A percentile compares a stretch with the other conserved stretches of the same genome.
phyloP scores from a whole-genome alignment of 2,329 filamentous ascomycete species.

The Aspergillus phoenicis region DNA sequence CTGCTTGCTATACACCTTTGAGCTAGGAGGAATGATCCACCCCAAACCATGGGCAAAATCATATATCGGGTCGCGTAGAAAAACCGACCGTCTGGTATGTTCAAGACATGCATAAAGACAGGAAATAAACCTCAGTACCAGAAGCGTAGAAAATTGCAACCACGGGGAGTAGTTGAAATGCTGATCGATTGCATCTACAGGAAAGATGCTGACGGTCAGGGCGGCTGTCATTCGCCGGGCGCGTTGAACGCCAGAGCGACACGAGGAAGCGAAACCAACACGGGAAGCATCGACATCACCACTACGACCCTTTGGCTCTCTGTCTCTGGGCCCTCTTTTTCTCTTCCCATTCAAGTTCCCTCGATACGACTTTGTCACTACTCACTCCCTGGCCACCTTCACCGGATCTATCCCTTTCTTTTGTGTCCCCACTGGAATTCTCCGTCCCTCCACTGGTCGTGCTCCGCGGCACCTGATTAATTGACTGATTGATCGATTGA shows the following conservation, averaged over 20 bases:
- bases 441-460: not conserved
- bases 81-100: not conserved
- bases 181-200: not conserved
- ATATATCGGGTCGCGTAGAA: not conserved
- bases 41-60: not conserved
- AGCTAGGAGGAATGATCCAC: not conserved
- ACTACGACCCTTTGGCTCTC: not conserved
- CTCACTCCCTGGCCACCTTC: not conserved
- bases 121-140: not conserved
- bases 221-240: slow-evolving; percentile 12
- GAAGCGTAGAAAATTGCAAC: not conserved
- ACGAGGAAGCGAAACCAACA: slow-evolving; percentile 13
- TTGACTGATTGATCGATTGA: not conserved
- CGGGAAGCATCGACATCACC: slow-evolving; percentile 15
- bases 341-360: not conserved
- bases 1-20: not conserved
- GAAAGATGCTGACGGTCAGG: slow-evolving; percentile 10
- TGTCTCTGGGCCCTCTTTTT: not conserved
- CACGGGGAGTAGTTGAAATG: not conserved
- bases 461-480: not conserved
- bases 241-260: slow-evolving; percentile 8
- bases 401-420: not conserved
- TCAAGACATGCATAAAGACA: not conserved
- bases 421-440: not conserved
- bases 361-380: not conserved